Evolutionary conservation across 371 early-diverging fungal genomes (phyloP).

Genomic region (Mucor indicus): DNA sequence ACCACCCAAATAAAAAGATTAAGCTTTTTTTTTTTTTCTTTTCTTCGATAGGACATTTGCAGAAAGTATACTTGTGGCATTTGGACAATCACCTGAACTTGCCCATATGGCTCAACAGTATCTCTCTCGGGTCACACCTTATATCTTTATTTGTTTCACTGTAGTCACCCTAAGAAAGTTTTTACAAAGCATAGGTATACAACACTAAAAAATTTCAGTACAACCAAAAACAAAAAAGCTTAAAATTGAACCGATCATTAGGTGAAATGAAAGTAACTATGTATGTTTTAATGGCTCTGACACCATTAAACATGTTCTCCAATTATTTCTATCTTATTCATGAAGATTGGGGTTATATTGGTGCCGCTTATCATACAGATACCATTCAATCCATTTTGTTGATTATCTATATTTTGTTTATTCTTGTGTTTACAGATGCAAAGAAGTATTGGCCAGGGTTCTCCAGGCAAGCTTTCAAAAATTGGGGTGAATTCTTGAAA

Average conservation of each 20-base stretch:
- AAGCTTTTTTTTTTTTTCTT: no score
- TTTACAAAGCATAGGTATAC: constrained; percentile 38
- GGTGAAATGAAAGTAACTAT: constrained; percentile 38
- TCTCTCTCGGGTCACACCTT: constrained; percentile 23
- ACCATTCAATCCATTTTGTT: constrained; percentile 1
- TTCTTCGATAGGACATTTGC: constrained; percentile 11
- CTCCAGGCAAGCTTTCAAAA: constrained; percentile 20
- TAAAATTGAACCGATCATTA: not conserved
- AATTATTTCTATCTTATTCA: constrained; percentile 31
- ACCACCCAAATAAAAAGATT: no score
- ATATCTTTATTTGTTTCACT: constrained; percentile 25
- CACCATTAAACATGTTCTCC: constrained; percentile 30
- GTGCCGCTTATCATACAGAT: constrained; percentile 27
- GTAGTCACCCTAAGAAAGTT: constrained; percentile 34
- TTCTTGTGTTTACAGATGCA: constrained; percentile 19
- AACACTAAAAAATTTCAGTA: no score
- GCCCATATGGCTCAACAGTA: constrained; percentile 30
- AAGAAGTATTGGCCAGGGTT: constrained; percentile 35
- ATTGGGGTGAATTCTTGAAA: constrained; percentile 39
- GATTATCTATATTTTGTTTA: constrained; percentile 5
- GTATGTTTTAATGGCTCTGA: constrained; percentile 23
- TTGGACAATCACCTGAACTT: constrained; percentile 37
- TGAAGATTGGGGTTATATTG: constrained; percentile 26
- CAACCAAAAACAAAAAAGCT: not conserved
- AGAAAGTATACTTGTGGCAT: constrained; percentile 9